Percentiles rank a stretch among this genome's conserved stretches.
Evolutionary conservation across 768 basidiomycete genomes (phyloP).

Genomic region (Tricholomella constricta): DNA sequence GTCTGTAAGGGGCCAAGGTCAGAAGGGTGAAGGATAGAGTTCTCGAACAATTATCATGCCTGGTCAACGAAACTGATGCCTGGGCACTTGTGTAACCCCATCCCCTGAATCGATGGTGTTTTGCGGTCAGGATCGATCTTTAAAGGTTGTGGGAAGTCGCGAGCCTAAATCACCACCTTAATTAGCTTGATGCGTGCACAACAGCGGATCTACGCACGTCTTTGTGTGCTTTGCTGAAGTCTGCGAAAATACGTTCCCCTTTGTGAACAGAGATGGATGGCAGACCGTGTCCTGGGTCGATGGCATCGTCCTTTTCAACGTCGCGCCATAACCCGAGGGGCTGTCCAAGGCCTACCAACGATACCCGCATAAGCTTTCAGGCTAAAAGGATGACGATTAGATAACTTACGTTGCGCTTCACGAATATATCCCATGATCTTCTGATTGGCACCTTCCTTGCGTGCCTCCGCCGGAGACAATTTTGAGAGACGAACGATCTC

Average conservation of each 20-base stretch:
- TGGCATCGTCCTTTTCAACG: conserved; percentile 8
- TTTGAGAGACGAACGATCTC: conserved; percentile 20
- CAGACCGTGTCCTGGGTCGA: conserved; percentile 12
- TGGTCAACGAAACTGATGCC: conserved; percentile 23
- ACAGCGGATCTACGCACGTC: conserved; percentile 11
- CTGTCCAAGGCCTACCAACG: conserved; percentile 15
- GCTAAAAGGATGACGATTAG: not conserved
- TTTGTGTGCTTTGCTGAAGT: conserved; percentile 14
- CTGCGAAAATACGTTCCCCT: conserved; percentile 21
- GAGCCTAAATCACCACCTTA: conserved; percentile 2
- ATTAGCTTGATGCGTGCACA: not conserved
- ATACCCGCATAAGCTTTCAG: not conserved
- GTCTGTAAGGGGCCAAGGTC: conserved; percentile 14
- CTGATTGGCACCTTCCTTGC: conserved; percentile 9
- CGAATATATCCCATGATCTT: conserved; percentile 27
- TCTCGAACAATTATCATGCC: conserved; percentile 6
- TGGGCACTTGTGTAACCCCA: conserved; percentile 28
- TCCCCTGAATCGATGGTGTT: conserved; percentile 19
- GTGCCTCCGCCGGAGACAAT: conserved; percentile 12
- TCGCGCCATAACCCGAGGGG: conserved; percentile 19
- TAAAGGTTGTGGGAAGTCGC: conserved; percentile 11
- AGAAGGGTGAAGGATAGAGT: not conserved
- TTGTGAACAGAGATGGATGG: conserved; percentile 8
- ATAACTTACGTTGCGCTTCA: conserved; percentile 25
- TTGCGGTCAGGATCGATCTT: conserved; percentile 14